phyloP scores from a whole-genome alignment of 305 asterid genomes.

The Fraxinus floribunda region DNA sequence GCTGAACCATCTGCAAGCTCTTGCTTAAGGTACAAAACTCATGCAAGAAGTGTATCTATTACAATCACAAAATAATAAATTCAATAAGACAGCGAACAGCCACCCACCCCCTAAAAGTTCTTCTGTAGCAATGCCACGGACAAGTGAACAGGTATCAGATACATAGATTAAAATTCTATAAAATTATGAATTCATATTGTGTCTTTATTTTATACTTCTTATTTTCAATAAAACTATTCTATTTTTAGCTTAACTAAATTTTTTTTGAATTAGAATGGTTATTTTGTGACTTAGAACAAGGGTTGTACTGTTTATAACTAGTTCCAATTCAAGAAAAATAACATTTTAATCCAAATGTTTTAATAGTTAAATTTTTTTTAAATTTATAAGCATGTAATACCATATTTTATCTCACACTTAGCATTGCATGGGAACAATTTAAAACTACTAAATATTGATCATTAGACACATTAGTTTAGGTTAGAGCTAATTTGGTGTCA shows the following conservation, averaged over 20 bases:
- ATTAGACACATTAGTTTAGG: not conserved
- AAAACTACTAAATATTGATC: not conserved
- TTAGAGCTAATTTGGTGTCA: not conserved
- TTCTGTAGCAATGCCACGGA: not conserved
- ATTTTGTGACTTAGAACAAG: not conserved
- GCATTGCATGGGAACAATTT: not conserved
- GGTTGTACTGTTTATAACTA: not conserved
- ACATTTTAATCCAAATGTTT: not conserved
- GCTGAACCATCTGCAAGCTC: conserved; percentile 95
- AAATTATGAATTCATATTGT: not conserved
- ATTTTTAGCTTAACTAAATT: not conserved
- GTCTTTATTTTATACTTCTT: not conserved
- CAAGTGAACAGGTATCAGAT: not conserved
- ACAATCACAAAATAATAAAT: conserved; percentile 6
- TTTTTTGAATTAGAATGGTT: not conserved
- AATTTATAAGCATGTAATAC: not conserved
- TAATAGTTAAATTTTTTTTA: not conserved
- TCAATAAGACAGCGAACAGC: not conserved
- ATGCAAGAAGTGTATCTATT: conserved; percentile 77
- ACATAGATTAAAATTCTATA: not conserved
- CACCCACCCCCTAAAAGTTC: not conserved
- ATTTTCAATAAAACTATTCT: not conserved
- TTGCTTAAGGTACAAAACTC: conserved; percentile 91
- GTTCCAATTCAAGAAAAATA: conserved; percentile 1
- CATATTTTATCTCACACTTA: not conserved